Conservation (phyloP, 192 early-diverging fungal species). For the Hyaloraphidium curvatum region DNA sequence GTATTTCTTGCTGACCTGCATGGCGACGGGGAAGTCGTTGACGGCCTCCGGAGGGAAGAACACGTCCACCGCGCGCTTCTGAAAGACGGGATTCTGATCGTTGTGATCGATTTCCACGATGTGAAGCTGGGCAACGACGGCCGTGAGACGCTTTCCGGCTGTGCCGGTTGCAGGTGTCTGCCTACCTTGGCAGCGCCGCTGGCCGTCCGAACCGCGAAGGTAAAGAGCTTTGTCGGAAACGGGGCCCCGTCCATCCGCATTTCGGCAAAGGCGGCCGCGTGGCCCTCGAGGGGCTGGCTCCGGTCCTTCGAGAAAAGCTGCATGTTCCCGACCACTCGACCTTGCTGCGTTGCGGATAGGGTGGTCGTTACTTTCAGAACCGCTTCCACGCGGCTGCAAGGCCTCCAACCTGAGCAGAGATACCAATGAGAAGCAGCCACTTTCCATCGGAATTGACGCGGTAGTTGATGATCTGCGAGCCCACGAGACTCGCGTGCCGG, state of each 20-base stretch:
- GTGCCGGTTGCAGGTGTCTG: background rate
- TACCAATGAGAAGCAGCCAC: conserved; percentile 90
- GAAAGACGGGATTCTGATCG: conserved; percentile 73
- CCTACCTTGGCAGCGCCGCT: conserved; percentile 61
- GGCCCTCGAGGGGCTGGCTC: conserved; percentile 88
- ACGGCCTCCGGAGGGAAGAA: conserved; percentile 94
- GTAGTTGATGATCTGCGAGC: conserved; percentile 93
- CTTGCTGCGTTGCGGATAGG: conserved; percentile 34
- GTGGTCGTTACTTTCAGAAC: too few species aligned
- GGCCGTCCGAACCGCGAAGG: conserved; percentile 72
- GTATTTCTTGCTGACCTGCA: conserved; percentile 90
- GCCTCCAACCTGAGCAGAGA: conserved; percentile 60
- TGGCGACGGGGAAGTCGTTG: conserved; percentile 86
- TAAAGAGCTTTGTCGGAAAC: conserved; percentile 70
- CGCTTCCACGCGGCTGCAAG: too few species aligned
- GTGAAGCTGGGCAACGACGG: conserved; percentile 39
- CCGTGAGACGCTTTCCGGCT: background rate
- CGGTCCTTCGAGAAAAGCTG: conserved; percentile 91
- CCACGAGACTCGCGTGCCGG: conserved; percentile 57
- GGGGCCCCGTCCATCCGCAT: conserved; percentile 55
- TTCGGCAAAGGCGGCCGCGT: conserved; percentile 89
- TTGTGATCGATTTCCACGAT: conserved; percentile 92
- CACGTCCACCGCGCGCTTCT: conserved; percentile 78
- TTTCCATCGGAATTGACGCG: conserved; percentile 72
- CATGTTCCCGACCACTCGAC: conserved; percentile 87